Evolutionary conservation across 768 basidiomycete genomes (phyloP), one percentile per base, ranked within the genome.

Genomic region (Kwoniella newhampshirensis): DNA sequence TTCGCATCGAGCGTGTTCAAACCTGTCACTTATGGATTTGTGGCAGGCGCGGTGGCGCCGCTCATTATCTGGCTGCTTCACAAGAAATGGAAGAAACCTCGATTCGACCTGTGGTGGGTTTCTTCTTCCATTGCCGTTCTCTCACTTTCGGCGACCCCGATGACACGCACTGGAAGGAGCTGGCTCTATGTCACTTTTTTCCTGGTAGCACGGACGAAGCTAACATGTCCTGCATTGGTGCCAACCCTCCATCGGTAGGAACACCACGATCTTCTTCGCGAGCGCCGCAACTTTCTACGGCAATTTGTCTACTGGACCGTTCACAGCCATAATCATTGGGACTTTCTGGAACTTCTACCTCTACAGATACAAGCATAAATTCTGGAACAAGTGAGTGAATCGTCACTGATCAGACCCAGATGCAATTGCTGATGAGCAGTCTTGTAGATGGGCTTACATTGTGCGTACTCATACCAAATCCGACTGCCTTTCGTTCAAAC

Each of bases 221-320:
- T n/a, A n/a, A n/a, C n/a, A n/a, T n/a, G n/a, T n/a, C n/a, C n/a
- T n/a, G n/a, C n/a, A n/a, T n/a, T n/a, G n/a, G n/a, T n/a, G n/a
- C n/a, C n/a, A n/a, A n/a, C n/a, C n/a, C n/a, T n/a, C n/a, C n/a
- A n/a, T n/a, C n/a, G n/a, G 8, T 8, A 46, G 45, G 45, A 55
- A 55, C 21, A 55, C 54, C n/a, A 55, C 54, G 18, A 55, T 55
- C 54, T 55, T 55, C 54, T 55, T 55, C 23, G 43, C 54, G 17
- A 41, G 44, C 18, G 54, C 54, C 9, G 54, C 54, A 37, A 45
- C 44, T 21, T 55, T 55, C 44, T n/a, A 45, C 26, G 54, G 54
- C 39, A 55, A 55, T 39, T 37, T 55, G 23, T 46, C 44, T 47
- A 55, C 54, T 18, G 54, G 54, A 26, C 54, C 54, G 5, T 55